Conservation (phyloP, 305 asterid genomes). For the Fraxinus nigra region DNA sequence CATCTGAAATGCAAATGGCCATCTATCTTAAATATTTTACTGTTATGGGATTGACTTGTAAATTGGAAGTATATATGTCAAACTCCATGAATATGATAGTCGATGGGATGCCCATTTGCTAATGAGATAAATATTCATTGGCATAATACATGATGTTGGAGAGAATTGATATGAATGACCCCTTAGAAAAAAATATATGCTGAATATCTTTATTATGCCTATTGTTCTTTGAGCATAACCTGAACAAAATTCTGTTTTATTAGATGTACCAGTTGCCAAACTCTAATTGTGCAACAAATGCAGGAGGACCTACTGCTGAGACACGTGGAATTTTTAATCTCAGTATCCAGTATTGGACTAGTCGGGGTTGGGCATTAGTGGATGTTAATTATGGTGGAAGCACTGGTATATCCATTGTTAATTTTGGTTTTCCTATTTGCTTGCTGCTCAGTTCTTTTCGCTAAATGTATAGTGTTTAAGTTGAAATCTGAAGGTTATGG, state of each 20-base stretch:
- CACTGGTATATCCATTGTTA: constrained; percentile 48
- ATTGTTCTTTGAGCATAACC: constrained; percentile 1
- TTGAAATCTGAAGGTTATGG: constrained; percentile 75
- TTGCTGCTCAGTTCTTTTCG: constrained; percentile 4
- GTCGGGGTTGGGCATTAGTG: constrained; percentile 97
- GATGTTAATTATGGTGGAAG: constrained; percentile 99
- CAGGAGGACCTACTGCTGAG: constrained; percentile 98
- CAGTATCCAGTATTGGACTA: constrained; percentile 88
- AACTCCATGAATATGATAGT: constrained; percentile 4
- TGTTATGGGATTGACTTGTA: not conserved
- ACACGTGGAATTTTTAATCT: constrained; percentile 79
- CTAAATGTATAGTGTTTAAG: constrained; percentile 19
- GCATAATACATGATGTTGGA: not conserved
- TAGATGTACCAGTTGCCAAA: not conserved
- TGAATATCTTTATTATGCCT: not conserved
- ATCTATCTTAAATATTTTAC: not conserved
- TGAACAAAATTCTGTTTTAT: constrained; percentile 5
- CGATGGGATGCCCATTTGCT: not conserved
- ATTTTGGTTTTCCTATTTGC: not conserved
- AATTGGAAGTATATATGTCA: not conserved
- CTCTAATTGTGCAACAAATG: constrained; percentile 12
- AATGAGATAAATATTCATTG: not conserved
- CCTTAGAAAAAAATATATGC: not conserved
- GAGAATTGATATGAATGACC: not conserved
- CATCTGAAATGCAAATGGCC: not conserved